Base-by-base conservation (phyloP, 768 basidiomycete genomes). In the Bullera alba region DNA sequence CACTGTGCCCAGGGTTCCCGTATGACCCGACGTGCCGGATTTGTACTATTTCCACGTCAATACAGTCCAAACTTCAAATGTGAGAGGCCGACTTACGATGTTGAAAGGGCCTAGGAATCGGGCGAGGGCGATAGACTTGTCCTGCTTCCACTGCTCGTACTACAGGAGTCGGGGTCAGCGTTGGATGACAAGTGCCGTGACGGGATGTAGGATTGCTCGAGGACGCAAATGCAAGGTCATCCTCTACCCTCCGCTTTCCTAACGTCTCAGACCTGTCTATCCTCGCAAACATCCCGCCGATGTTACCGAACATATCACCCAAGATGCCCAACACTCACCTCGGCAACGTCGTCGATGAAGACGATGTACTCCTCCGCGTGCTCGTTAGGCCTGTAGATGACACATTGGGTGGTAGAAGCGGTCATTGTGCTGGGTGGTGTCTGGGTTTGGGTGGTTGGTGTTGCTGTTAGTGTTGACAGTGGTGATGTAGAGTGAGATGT, bases 81-180 rank as follows among this genome's bases (percentile, higher is more conserved):
- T 6, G 28, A 41, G n/a, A 19, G 32, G 21, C 37, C 4, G 38
- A 61, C 66, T 56, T 30, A 68, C 66, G 46, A 68, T 58, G 21
- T 60, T 27, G 55, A 68, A 68, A 16, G 55, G 46, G 3, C 66
- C 66, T 25, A 68, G 47, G 43, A 68, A 65, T 46, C 60, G 51
- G 16, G 66, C 43, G 39, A 68, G 52, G 25, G 66, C 63, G 45
- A 68, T 68, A 26, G 60, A 59, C 51, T 63, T 68, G 48, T 56
- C 60, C 42, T 47, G 32, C 50, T 65, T 68, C 66, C 66, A 68
- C 19, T 46, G 41, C 45, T 68, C 53, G 61, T 62, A 68, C 66
- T 67, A 27, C 12, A 21, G 22, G 44, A 49, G 44, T 41, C 26
- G n/a, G 2, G n/a, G 10, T 29, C 6, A 1, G 5, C n/a, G n/a